Percentiles rank a stretch among this genome's conserved stretches.
phyloP scores from a whole-genome alignment of 1,284 basidiomycete species.

The Ganoderma lingzhi region DNA sequence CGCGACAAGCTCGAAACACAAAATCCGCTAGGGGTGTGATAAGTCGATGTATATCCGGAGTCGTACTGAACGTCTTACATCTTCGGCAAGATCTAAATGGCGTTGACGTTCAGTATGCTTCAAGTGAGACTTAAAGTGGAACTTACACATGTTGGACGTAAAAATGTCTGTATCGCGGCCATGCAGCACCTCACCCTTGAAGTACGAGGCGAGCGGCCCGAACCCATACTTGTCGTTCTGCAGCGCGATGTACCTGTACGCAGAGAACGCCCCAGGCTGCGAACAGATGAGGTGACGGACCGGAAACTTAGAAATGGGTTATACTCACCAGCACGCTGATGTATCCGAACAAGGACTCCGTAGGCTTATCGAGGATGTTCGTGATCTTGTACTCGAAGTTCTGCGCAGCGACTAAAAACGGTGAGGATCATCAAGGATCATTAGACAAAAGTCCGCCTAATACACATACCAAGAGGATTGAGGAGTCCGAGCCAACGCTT shows the following conservation, averaged over 20 bases:
- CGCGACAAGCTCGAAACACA: constrained; percentile 97
- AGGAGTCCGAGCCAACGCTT: constrained; percentile 83
- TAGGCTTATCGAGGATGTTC: constrained; percentile 95
- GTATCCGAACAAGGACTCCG: constrained; percentile 93
- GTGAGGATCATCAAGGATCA: background rate
- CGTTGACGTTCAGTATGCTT: constrained; percentile 22
- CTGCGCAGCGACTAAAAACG: constrained; percentile 83
- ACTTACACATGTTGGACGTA: constrained; percentile 90
- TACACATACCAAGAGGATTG: constrained; percentile 80
- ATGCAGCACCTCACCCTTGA: constrained; percentile 94
- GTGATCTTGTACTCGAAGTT: constrained; percentile 96
- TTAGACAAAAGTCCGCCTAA: background rate
- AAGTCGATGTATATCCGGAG: background rate
- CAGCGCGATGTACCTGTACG: constrained; percentile 90
- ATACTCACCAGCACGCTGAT: constrained; percentile 78
- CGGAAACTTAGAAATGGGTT: background rate
- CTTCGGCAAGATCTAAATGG: constrained; percentile 79
- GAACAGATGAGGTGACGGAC: constrained; percentile 25
- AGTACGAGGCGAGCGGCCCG: constrained; percentile 95
- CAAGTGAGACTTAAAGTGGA: background rate
- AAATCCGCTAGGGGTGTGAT: constrained; percentile 72
- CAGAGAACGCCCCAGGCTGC: constrained; percentile 94
- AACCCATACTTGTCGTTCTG: constrained; percentile 88
- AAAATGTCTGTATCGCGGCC: constrained; percentile 95
- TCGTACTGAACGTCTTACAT: constrained; percentile 56